These are phyloP conservation scores for Trichoderma koningiopsis DNA, from an alignment of 2,329 filamentous ascomycete genomes.

Conservation along the genomic window DNA sequence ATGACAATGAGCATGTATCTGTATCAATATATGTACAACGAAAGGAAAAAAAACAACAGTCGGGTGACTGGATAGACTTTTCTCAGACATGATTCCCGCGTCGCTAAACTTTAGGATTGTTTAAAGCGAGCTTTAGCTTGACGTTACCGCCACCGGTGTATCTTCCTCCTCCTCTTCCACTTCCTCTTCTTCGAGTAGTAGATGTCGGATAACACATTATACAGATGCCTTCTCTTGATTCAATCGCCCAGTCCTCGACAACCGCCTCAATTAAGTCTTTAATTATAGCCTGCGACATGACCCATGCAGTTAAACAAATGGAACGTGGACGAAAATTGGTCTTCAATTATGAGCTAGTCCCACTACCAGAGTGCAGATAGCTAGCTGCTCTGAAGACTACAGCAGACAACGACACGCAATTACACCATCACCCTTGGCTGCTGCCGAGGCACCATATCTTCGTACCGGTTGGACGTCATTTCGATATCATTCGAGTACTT, in stretches of 20 bases:
- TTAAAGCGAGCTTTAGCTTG: neutral
- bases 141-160: neutral
- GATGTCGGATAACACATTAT: constrained; percentile 1
- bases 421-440: constrained; percentile 50
- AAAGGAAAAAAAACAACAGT: constrained; percentile 32
- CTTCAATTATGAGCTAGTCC: constrained; percentile 19
- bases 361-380: constrained; percentile 27
- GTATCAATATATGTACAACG: constrained; percentile 43
- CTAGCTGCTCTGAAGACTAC: constrained; percentile 3
- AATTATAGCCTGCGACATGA: neutral
- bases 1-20: constrained; percentile 28
- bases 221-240: neutral
- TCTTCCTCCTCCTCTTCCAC: neutral
- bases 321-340: constrained; percentile 9
- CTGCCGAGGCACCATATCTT: constrained; percentile 58
- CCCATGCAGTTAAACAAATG: constrained; percentile 14
- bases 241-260: neutral
- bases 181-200: neutral
- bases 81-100: neutral
- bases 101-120: neutral
- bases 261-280: neutral
- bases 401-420: constrained; percentile 15
- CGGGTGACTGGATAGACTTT: constrained; percentile 10
- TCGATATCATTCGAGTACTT: constrained; percentile 50
- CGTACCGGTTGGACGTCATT: constrained; percentile 55